Percentiles rank a stretch among this genome's conserved stretches.
These are phyloP conservation scores for Rosa persica DNA, from an alignment of 306 rosid genomes.

Conservation along the genomic window DNA sequence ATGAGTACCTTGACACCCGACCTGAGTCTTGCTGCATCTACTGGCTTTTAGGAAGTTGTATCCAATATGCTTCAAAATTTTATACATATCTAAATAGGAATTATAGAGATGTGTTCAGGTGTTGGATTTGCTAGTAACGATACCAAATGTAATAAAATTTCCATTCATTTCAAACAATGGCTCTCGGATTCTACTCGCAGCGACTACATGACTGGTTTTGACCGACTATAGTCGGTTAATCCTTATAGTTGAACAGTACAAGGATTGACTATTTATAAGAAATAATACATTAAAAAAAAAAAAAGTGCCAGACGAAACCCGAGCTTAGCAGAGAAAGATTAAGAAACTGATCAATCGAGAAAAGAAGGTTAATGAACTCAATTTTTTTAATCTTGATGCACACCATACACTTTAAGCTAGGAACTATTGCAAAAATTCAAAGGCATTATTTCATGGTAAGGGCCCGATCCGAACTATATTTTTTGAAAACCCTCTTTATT, in stretches of 20 bases:
- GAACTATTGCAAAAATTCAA: constrained; percentile 27
- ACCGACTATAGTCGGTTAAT: too few relatives aligned
- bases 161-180: constrained; percentile 1
- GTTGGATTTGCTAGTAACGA: constrained; percentile 12
- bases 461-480: background rate
- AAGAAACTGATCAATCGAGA: background rate
- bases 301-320: background rate
- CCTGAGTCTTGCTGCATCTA: constrained; percentile 30
- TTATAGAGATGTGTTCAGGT: constrained; percentile 34
- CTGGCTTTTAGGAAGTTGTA: constrained; percentile 51
- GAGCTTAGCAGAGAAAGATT: background rate
- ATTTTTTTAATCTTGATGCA: constrained; percentile 17
- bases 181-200: background rate
- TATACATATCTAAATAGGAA: constrained; percentile 51
- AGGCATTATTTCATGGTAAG: background rate
- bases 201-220: background rate
- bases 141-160: constrained; percentile 24
- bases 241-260: background rate
- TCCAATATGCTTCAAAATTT: constrained; percentile 33
- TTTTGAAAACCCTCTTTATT: constrained; percentile 33
- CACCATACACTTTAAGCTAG: constrained; percentile 17
- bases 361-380: background rate
- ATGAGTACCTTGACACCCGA: constrained; percentile 21
- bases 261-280: background rate
- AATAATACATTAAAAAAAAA: background rate